Evolutionary conservation across 1,284 basidiomycete species (phyloP), one percentile per base, ranked within the genome.

Genomic region (Mycosarcoma maydis): DNA sequence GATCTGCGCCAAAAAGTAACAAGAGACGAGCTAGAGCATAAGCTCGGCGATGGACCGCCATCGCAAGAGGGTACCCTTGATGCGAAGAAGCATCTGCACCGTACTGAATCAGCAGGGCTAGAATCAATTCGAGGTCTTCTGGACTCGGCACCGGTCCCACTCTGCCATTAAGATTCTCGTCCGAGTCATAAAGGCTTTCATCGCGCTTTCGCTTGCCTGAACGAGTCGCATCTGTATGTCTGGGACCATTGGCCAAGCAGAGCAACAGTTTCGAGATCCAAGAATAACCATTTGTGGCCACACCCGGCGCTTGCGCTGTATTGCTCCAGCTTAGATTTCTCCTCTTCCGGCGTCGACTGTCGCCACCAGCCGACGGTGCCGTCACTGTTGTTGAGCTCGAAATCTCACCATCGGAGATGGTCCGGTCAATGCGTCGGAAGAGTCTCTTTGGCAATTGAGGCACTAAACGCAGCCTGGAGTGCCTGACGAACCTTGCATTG

Each of bases 11-110:
- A 19, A 55, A 58, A 0, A 53, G 23, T 9, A 72, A 43, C 2
- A 72, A 41, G 3, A 72, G 52, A 19, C 51, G 44, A 0, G 52
- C 51, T 6, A 72, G 47, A 5, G 62, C 29, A 29, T 49, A 58
- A 6, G 62, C 33, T 6, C 47, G 40, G 14, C 42, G 49, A 19
- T 72, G 68, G 0, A 58, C 68, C 11, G 62, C 50, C 68, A 72
- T 72, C 6, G 54, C 68, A 2, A 72, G 48, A 27, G 62, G 54
- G 38, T 37, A 72, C 9, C 68, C 68, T 8, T 51, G 26, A 30
- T 72, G 68, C 2, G 68, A 61, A 19, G 47, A 50, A 2, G 51
- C 45, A 29, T 62, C 55, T 16, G 58, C 57, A n/a, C 38, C 19
- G 30, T 58, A 55, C 5, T 17, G 30, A 2, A 37, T 10, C 10